These are phyloP conservation scores for Vigna mungo DNA, from an alignment of 306 rosid species.

Conservation along the genomic window DNA sequence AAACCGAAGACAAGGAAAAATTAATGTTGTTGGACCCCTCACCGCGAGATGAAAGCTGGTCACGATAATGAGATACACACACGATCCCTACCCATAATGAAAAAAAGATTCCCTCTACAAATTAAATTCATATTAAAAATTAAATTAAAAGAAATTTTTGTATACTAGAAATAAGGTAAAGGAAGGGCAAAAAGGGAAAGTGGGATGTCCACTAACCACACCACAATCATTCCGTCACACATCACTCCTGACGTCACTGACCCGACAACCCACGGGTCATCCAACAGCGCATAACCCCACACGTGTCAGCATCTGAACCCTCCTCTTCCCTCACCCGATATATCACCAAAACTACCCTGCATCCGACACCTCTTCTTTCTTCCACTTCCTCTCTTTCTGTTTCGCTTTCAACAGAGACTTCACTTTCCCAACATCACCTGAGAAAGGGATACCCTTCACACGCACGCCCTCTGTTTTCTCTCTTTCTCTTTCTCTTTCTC, in stretches of 20 bases:
- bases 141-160: no score
- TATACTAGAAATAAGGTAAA: no score
- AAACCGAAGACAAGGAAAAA: neutral
- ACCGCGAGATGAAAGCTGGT: constrained; percentile 8
- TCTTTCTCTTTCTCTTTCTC: neutral
- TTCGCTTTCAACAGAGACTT: constrained; percentile 9
- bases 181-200: neutral
- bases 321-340: constrained; percentile 25
- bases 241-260: constrained; percentile 63
- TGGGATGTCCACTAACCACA: neutral
- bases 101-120: constrained; percentile 16
- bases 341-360: constrained; percentile 34
- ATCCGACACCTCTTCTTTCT: constrained; percentile 18
- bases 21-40: neutral
- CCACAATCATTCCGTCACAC: constrained; percentile 56
- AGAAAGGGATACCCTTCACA: neutral
- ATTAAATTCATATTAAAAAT: no score
- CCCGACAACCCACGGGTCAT: constrained; percentile 58
- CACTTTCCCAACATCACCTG: constrained; percentile 36
- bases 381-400: neutral
- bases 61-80: neutral
- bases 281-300: constrained; percentile 38
- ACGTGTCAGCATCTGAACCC: constrained; percentile 63
- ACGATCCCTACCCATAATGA: neutral
- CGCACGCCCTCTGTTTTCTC: constrained; percentile 4